Evolutionary conservation across 352 stramenopile genomes (phyloP).

Genomic region (Paralagenidium karlingii): DNA sequence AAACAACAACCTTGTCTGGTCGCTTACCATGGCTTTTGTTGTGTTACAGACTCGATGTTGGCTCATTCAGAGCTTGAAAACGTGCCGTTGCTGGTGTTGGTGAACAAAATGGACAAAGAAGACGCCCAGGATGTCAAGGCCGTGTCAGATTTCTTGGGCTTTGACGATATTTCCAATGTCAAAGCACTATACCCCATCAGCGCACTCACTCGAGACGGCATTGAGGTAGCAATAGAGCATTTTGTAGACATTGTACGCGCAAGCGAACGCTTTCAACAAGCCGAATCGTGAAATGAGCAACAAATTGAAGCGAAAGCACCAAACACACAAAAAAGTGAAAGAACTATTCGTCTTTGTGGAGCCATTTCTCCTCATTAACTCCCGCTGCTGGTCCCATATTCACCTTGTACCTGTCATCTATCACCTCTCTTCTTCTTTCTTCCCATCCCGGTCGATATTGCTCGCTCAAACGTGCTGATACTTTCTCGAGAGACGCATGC

Average conservation of each 20-base stretch:
- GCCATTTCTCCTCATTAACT: too few species aligned
- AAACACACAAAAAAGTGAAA: too few species aligned
- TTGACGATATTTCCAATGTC: constrained; percentile 20
- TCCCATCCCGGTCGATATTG: too few species aligned
- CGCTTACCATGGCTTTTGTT: background rate
- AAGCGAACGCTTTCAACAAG: constrained; percentile 52
- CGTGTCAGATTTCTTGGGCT: constrained; percentile 24
- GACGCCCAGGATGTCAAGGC: constrained; percentile 21
- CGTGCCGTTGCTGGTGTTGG: constrained; percentile 80
- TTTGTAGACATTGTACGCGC: constrained; percentile 55
- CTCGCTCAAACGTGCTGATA: too few species aligned
- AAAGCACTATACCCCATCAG: constrained; percentile 32
- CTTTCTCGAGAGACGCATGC: too few species aligned
- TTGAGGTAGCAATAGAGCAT: constrained; percentile 60
- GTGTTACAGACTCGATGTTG: constrained; percentile 54
- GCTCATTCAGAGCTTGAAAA: constrained; percentile 59
- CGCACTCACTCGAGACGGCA: constrained; percentile 53
- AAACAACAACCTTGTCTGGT: background rate
- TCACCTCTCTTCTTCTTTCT: too few species aligned
- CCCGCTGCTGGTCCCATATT: too few species aligned
- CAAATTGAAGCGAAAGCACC: too few species aligned
- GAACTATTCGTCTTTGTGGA: too few species aligned
- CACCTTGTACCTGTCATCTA: too few species aligned
- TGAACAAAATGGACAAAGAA: constrained; percentile 83
- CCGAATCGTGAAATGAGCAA: too few species aligned